A percentile compares a stretch with the other conserved stretches of the same genome.
Evolutionary conservation across 148 eudicot genomes (phyloP).

Genomic region (Gaultheria prostrata): DNA sequence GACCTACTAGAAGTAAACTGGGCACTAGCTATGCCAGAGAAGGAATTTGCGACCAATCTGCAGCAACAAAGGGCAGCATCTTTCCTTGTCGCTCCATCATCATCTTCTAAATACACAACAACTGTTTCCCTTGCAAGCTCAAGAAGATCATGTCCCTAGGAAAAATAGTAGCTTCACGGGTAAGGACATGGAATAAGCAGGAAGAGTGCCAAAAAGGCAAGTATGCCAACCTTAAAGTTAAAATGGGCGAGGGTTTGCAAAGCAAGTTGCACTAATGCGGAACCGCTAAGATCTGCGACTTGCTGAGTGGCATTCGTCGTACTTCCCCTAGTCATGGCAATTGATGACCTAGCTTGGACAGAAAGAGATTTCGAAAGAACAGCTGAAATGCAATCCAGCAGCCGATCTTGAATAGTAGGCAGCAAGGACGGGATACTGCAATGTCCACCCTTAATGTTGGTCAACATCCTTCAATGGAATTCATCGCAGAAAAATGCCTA

Average conservation of each 20-base stretch:
- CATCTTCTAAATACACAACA: conserved; percentile 77
- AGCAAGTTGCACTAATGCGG: conserved; percentile 85
- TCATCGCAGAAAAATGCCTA: neutral
- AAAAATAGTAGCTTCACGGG: conserved; percentile 15
- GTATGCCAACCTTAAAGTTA: conserved; percentile 72
- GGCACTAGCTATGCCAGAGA: conserved; percentile 44
- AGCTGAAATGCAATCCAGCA: conserved; percentile 73
- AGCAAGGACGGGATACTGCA: conserved; percentile 87
- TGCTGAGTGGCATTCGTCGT: conserved; percentile 34
- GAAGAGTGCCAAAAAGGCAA: conserved; percentile 5
- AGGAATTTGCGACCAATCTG: conserved; percentile 71
- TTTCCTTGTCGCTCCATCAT: conserved; percentile 77
- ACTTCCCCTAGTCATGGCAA: conserved; percentile 47
- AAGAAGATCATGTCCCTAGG: conserved; percentile 91
- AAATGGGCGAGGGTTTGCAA: conserved; percentile 88
- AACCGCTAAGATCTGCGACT: conserved; percentile 64
- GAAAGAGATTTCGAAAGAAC: conserved; percentile 69
- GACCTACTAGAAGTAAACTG: conserved; percentile 68
- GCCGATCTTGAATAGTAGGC: conserved; percentile 77
- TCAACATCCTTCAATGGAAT: conserved; percentile 10
- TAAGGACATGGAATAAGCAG: conserved; percentile 14
- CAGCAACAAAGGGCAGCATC: conserved; percentile 98
- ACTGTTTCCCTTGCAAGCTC: conserved; percentile 86
- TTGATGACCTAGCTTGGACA: conserved; percentile 55
- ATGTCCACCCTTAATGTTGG: conserved; percentile 10